Conservation (phyloP, 768 basidiomycete species). For the Boletus barrowsii region DNA sequence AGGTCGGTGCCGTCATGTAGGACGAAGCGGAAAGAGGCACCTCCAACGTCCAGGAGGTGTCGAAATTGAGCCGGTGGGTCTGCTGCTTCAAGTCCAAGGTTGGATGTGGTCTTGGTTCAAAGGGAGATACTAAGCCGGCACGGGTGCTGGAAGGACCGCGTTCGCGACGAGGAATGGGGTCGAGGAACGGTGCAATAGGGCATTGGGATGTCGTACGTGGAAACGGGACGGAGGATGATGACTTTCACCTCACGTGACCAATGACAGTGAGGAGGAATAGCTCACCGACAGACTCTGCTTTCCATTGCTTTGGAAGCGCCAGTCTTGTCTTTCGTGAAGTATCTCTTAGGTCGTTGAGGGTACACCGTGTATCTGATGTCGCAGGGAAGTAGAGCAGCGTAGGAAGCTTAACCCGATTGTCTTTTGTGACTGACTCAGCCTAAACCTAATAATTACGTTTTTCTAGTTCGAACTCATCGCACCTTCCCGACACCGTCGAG, state of each 20-base stretch:
- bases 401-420: too few relatives aligned
- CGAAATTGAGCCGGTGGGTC: constrained; percentile 12
- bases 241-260: constrained; percentile 24
- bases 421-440: too few relatives aligned
- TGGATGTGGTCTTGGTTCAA: constrained; percentile 17
- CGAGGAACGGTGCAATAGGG: too few relatives aligned
- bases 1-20: constrained; percentile 3
- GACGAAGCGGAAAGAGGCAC: constrained; percentile 20
- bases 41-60: constrained; percentile 16
- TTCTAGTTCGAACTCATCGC: not conserved
- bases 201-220: constrained; percentile 4
- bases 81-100: too few relatives aligned
- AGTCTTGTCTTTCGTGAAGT: constrained; percentile 55
- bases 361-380: not conserved
- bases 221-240: constrained; percentile 17
- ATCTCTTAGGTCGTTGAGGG: constrained; percentile 61
- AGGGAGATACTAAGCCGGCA: constrained; percentile 13
- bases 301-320: constrained; percentile 65
- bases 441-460: not conserved
- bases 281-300: constrained; percentile 49
- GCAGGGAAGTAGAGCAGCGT: not conserved
- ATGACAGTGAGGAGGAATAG: not conserved
- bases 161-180: too few relatives aligned
- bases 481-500: too few relatives aligned
- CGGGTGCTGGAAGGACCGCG: constrained; percentile 8